phyloP scores from a whole-genome alignment of 768 basidiomycete genomes.

The Boletus bicolor region DNA sequence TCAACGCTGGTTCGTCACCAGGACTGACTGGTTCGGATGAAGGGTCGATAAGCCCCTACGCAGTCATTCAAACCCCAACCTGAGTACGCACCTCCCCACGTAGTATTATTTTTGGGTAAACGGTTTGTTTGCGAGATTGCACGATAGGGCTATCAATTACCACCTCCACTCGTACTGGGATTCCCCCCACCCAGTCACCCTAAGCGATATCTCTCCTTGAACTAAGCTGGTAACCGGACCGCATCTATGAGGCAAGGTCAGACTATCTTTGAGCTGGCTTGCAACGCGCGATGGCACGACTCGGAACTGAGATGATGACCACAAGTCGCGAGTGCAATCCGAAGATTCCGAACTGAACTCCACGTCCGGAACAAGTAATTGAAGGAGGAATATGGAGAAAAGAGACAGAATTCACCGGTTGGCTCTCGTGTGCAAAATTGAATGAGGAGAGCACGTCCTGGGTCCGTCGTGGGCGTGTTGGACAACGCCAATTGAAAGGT shows the following conservation, averaged over 20 bases:
- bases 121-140: not conserved
- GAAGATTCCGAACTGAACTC: no score
- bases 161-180: not conserved
- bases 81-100: not conserved
- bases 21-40: not conserved
- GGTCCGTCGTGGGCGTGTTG: not conserved
- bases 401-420: no score
- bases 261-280: no score
- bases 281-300: no score
- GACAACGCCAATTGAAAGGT: not conserved
- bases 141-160: not conserved
- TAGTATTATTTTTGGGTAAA: not conserved
- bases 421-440: not conserved
- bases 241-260: no score
- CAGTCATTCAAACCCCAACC: not conserved
- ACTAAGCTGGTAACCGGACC: no score
- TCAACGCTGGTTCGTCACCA: not conserved
- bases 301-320: not conserved
- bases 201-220: no score
- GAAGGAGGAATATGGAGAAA: not conserved
- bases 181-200: no score
- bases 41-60: not conserved
- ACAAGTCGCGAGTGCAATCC: no score
- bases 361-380: not conserved
- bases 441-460: not conserved